Percentiles rank a stretch among this genome's conserved stretches.
phyloP scores from a whole-genome alignment of 192 early-diverging fungal genomes.

The Backusella morwellensis region DNA sequence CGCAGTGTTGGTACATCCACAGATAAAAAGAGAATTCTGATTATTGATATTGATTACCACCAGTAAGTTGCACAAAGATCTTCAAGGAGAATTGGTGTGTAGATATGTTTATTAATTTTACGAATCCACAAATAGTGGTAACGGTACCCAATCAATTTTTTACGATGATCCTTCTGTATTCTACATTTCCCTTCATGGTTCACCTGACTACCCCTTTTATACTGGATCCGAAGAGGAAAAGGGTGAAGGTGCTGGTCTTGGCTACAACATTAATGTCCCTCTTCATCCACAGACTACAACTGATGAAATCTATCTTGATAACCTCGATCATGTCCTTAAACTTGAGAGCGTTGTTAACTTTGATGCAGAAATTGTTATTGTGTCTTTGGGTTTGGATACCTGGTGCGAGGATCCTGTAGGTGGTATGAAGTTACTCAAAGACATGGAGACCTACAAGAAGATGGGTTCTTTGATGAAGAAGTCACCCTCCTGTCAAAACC shows the following conservation, averaged over 20 bases:
- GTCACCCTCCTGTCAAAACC: constrained; percentile 12
- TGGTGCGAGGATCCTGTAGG: constrained; percentile 53
- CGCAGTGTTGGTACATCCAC: background rate
- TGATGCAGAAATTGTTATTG: constrained; percentile 55
- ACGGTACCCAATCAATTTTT: constrained; percentile 57
- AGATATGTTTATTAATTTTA: background rate
- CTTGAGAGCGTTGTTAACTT: constrained; percentile 41
- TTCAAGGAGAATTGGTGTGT: background rate
- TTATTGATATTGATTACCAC: constrained; percentile 57
- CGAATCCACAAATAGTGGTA: constrained; percentile 36
- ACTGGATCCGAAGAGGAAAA: constrained; percentile 52
- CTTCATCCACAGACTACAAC: constrained; percentile 49
- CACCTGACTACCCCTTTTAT: constrained; percentile 63
- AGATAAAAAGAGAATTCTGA: constrained; percentile 39
- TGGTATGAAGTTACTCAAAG: constrained; percentile 40
- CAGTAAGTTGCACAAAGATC: constrained; percentile 36
- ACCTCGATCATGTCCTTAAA: constrained; percentile 41
- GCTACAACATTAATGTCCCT: constrained; percentile 68
- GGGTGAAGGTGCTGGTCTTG: constrained; percentile 57
- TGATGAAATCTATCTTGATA: constrained; percentile 55
- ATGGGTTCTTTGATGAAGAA: constrained; percentile 40
- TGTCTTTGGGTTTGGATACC: constrained; percentile 69
- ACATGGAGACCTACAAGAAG: constrained; percentile 31
- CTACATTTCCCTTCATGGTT: constrained; percentile 61
- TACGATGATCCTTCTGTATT: constrained; percentile 54